Conservation (phyloP, 1,284 basidiomycete species). For the Coniophora puteana region DNA sequence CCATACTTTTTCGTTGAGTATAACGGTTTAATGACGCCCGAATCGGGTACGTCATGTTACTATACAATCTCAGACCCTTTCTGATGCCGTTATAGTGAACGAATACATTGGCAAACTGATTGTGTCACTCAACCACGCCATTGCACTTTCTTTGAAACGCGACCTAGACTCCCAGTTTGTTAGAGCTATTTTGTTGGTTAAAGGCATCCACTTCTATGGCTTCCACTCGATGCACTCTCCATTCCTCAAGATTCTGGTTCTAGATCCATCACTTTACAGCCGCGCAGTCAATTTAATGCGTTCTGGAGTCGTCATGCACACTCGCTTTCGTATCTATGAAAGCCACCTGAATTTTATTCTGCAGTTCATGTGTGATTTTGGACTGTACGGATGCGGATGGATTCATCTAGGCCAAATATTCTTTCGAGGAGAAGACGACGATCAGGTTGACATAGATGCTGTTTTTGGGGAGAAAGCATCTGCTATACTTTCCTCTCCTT, state of each 20-base stretch:
- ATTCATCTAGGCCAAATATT: slow-evolving; percentile 63
- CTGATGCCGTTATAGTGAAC: slow-evolving; percentile 46
- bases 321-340: slow-evolving; percentile 80
- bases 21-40: slow-evolving; percentile 49
- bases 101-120: slow-evolving; percentile 64
- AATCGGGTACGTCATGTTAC: slow-evolving; percentile 32
- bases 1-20: slow-evolving; percentile 81
- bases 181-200: slow-evolving; percentile 79
- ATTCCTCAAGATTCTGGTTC: slow-evolving; percentile 85
- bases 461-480: slow-evolving; percentile 13
- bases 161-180: slow-evolving; percentile 58
- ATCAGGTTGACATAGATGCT: slow-evolving; percentile 21
- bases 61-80: background rate
- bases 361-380: slow-evolving; percentile 96
- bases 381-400: slow-evolving; percentile 92
- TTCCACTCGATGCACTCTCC: slow-evolving; percentile 86
- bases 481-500: slow-evolving; percentile 40
- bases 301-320: slow-evolving; percentile 78
- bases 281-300: slow-evolving; percentile 75
- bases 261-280: slow-evolving; percentile 66
- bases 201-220: slow-evolving; percentile 96
- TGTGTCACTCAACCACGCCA: slow-evolving; percentile 73
- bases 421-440: slow-evolving; percentile 48
- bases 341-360: slow-evolving; percentile 87
- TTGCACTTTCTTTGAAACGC: slow-evolving; percentile 68